phyloP scores from a whole-genome alignment of 306 rosid species.

The Neltuma alba region DNA sequence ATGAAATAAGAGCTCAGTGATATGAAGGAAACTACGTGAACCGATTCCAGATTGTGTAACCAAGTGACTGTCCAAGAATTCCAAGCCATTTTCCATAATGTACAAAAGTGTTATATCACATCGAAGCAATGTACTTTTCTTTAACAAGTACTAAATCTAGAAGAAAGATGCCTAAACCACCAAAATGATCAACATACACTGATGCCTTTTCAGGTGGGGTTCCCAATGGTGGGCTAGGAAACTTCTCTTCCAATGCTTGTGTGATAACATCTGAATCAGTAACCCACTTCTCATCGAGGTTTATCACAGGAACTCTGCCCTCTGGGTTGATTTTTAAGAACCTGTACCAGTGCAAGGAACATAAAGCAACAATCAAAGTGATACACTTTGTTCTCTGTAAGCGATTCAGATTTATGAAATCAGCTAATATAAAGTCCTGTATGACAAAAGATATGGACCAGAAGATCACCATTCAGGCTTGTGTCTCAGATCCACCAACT shows the following conservation, averaged over 20 bases:
- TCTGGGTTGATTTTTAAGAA: conserved; percentile 69
- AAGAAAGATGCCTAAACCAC: conserved; percentile 11
- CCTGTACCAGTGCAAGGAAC: conserved; percentile 50
- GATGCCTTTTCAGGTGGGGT: conserved; percentile 83
- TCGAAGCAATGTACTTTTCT: background rate
- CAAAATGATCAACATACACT: conserved; percentile 53
- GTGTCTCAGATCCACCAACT: conserved; percentile 78
- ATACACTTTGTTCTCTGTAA: background rate
- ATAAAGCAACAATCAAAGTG: conserved; percentile 16
- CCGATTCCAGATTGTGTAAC: background rate
- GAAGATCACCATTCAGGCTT: conserved; percentile 85
- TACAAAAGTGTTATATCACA: background rate
- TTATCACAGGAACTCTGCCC: conserved; percentile 87
- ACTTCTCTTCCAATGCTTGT: conserved; percentile 80
- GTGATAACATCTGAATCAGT: conserved; percentile 89
- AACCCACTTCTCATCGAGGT: conserved; percentile 84
- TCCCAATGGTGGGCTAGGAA: conserved; percentile 82
- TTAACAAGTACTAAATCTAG: conserved; percentile 24
- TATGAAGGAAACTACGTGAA: background rate
- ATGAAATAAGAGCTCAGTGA: background rate
- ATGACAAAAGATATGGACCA: conserved; percentile 23
- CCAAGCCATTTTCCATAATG: conserved; percentile 13
- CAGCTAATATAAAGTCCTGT: background rate
- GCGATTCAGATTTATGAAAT: conserved; percentile 4
- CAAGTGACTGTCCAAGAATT: background rate